A percentile compares a stretch with the other conserved stretches of the same genome.
Conservation (phyloP, 2,329 filamentous ascomycete genomes). For the Ophiobolus disseminans region DNA sequence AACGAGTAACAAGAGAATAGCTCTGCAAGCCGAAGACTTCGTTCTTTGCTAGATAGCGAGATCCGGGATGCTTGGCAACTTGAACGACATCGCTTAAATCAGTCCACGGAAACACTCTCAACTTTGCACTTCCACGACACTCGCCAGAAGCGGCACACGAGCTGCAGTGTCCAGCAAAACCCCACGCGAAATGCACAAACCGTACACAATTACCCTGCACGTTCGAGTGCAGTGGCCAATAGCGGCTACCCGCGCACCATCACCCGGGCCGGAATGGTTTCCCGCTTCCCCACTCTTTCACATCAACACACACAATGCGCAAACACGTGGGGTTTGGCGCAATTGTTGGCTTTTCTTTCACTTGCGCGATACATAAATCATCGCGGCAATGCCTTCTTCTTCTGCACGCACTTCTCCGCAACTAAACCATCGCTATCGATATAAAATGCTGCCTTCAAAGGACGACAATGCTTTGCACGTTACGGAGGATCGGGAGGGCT, state of each 20-base stretch:
- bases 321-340: not conserved
- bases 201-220: no score
- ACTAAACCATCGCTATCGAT: conserved; percentile 14
- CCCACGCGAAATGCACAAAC: no score
- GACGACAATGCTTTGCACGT: conserved; percentile 8
- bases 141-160: no score
- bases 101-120: no score
- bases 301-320: not conserved
- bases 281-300: conserved; percentile 1
- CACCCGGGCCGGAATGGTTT: not conserved
- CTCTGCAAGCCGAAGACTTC: no score
- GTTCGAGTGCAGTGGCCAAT: not conserved
- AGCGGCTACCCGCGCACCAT: not conserved
- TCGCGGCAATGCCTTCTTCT: conserved; percentile 1
- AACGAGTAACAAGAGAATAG: no score
- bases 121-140: no score
- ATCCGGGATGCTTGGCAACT: no score
- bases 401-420: not conserved
- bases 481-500: not conserved
- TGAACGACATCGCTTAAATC: no score
- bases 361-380: not conserved
- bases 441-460: conserved; percentile 27
- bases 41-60: no score
- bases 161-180: no score
- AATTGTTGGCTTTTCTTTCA: not conserved